A percentile compares a stretch with the other conserved stretches of the same genome.
Evolutionary conservation across 2,329 filamentous ascomycete genomes (phyloP).

Genomic region (Fusarium euwallaceae): DNA sequence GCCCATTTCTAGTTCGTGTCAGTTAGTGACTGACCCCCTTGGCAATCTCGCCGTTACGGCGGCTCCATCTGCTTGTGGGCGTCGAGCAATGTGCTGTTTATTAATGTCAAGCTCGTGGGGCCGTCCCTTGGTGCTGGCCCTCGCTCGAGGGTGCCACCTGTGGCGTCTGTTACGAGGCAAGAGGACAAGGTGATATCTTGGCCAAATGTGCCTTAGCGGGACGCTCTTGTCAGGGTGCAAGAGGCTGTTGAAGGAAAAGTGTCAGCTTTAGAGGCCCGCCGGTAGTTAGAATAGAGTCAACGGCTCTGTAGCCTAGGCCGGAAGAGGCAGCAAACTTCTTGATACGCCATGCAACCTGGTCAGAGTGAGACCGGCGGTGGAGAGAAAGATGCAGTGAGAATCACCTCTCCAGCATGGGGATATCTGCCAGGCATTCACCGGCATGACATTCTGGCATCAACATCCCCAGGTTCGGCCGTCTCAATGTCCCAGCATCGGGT

Average conservation of each 20-base stretch:
- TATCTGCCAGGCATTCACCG: constrained; percentile 10
- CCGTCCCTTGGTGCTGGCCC: constrained; percentile 15
- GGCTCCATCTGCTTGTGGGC: constrained; percentile 15
- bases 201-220: constrained; percentile 15
- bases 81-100: constrained; percentile 23
- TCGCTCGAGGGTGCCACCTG: constrained; percentile 22
- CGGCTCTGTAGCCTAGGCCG: constrained; percentile 19
- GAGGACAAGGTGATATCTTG: constrained; percentile 23
- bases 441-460: constrained; percentile 21
- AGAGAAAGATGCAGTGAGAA: constrained; percentile 12
- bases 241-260: constrained; percentile 16
- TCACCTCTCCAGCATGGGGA: constrained; percentile 1
- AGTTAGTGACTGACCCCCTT: constrained; percentile 32
- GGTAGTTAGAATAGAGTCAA: constrained; percentile 39
- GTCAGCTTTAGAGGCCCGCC: constrained; percentile 10
- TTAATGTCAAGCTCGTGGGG: constrained; percentile 40
- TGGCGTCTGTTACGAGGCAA: constrained; percentile 25
- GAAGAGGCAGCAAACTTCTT: constrained; percentile 27
- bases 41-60: constrained; percentile 34
- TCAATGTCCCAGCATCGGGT: background rate
- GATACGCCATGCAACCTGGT: constrained; percentile 7
- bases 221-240: constrained; percentile 3
- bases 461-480: constrained; percentile 14
- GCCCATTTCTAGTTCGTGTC: constrained; percentile 37
- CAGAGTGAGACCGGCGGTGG: constrained; percentile 23